Evolutionary conservation across 257 asterid genomes (phyloP), one percentile per base, ranked within the genome.

Genomic region (Pogostemon cablin): DNA sequence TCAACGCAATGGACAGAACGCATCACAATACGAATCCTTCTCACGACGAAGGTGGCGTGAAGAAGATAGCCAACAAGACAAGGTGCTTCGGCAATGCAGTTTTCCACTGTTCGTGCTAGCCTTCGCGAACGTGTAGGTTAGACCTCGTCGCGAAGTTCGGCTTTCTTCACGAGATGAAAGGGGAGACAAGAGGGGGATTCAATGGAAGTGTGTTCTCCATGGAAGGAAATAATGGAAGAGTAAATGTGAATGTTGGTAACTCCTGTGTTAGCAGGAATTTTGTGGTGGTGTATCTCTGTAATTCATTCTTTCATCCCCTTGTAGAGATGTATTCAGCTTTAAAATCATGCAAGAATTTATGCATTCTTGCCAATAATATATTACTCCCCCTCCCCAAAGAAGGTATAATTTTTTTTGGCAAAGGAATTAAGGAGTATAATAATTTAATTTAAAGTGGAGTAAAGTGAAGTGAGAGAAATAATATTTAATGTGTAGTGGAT

Each of bases 91-190:
- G 88, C 50, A 84, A 84, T 9, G 77, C 90, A 0, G 95, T 93
- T 3, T 87, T 87, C 69, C 87, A 82, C 68, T 91, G 97, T 67
- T 70, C 93, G n/a, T 89, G 96, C 79, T 91, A 71, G 82, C 12
- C 11, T 67, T 20, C 4, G 41, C 15, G 9, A 62, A 4, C 32
- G 4, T 62, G 5, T 41, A 40, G 50, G n/a, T 0, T 61, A 61
- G 32, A 11, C 32, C 10, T 38, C 53, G 25, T 49, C 17, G 2
- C 32, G 37, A 34, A 35, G 15, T 77, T 20, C 9, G 58, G 43
- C 42, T 32, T 66, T 54, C 37, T 73, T 73, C 71, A 75, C 44
- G 42, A 47, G 54, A 57, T 25, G 32, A 25, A 25, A 25, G 32
- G 32, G 32, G 32, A 25, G 32, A 25, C 32, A 25, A 25, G 32